Percentiles rank a stretch among this genome's conserved stretches.
phyloP scores from a whole-genome alignment of 208 protist species.

The Leishmania major region DNA sequence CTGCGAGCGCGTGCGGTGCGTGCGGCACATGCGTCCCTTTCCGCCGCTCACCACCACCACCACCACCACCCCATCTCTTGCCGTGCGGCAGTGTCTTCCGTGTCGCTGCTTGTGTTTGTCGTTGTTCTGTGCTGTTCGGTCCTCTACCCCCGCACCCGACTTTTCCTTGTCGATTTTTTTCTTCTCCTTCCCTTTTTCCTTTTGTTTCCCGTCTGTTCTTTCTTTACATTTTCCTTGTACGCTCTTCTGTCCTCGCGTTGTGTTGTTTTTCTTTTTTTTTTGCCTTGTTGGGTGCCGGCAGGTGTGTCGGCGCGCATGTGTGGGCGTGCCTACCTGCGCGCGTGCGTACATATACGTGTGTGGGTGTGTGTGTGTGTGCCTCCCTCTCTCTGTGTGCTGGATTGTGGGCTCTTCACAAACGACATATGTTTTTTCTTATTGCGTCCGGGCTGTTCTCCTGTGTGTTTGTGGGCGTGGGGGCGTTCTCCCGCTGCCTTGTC shows the following conservation, averaged over 20 bases:
- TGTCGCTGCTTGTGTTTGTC: not conserved
- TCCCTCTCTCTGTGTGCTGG: too few species aligned
- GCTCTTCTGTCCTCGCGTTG: not conserved
- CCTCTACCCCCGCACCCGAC: not conserved
- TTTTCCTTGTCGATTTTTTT: not conserved
- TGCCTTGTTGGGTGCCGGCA: not conserved
- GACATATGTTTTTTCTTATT: too few species aligned
- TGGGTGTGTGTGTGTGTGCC: too few species aligned
- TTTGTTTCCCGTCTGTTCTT: conserved; percentile 2
- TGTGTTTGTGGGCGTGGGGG: too few species aligned
- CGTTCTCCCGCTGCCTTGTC: not conserved
- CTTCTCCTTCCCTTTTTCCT: not conserved
- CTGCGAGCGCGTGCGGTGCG: not conserved
- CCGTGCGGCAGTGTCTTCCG: not conserved
- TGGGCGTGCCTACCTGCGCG: not conserved
- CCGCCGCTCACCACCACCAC: not conserved
- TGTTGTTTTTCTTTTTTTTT: conserved; percentile 4
- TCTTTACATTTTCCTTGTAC: not conserved
- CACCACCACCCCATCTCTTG: not conserved
- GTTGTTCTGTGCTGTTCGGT: not conserved
- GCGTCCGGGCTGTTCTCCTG: too few species aligned
- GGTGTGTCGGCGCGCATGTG: too few species aligned
- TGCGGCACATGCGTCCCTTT: not conserved
- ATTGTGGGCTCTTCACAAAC: too few species aligned
- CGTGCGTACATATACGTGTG: not conserved